These are phyloP conservation scores for Amoebophrya sp. DNA, from an alignment of 169 alveolate species.

Conservation along the genomic window DNA sequence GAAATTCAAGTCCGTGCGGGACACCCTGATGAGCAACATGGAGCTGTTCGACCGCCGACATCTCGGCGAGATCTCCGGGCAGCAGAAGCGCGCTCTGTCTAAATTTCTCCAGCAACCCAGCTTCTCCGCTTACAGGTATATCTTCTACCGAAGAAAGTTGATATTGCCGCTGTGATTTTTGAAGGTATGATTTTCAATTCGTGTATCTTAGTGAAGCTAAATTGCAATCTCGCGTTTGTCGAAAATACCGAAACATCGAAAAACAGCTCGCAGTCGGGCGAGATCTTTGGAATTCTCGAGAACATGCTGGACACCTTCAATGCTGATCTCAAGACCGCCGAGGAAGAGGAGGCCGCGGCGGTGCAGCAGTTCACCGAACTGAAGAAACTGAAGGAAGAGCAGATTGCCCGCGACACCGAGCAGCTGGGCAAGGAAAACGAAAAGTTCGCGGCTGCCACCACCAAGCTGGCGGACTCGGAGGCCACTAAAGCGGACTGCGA, in stretches of 20 bases:
- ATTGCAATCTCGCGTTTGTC: no score
- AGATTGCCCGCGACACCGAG: not conserved
- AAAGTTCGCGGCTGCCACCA: not conserved
- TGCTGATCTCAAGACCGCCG: not conserved
- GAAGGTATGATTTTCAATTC: no score
- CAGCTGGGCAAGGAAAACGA: not conserved
- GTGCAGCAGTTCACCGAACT: constrained; percentile 1
- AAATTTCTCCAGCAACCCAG: not conserved
- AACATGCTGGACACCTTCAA: constrained; percentile 22
- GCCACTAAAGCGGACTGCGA: not conserved
- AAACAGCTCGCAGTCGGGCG: not conserved
- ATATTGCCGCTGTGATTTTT: not conserved
- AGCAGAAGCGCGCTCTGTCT: not conserved
- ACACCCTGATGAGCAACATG: not conserved
- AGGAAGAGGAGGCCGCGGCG: not conserved
- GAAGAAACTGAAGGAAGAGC: not conserved
- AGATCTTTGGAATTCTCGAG: not conserved
- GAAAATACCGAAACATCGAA: not conserved
- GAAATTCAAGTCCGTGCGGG: not conserved
- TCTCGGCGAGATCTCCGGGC: not conserved
- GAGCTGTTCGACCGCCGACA: not conserved
- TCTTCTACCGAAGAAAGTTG: no score
- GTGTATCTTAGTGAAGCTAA: no score
- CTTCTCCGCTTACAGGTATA: not conserved
- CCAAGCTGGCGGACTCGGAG: not conserved